These are phyloP conservation scores for Blastosporella zonata DNA, from an alignment of 1,284 basidiomycete species.

Conservation along the genomic window DNA sequence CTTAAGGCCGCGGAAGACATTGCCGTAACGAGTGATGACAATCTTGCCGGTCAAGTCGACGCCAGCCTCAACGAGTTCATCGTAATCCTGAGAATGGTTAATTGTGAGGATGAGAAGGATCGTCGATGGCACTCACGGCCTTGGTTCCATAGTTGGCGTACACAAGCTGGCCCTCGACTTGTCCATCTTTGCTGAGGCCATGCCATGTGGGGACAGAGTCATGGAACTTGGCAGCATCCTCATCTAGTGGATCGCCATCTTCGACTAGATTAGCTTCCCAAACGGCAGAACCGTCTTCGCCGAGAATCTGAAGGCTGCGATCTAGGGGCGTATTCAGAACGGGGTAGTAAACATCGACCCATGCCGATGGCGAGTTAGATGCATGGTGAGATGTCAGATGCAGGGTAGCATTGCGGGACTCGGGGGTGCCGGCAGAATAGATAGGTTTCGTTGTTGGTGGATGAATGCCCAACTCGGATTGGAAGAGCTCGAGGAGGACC, in stretches of 20 bases:
- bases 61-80: conserved; percentile 56
- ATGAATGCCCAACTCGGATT: conserved; percentile 54
- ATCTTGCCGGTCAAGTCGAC: conserved; percentile 79
- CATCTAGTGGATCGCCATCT: conserved; percentile 60
- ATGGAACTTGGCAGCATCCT: conserved; percentile 59
- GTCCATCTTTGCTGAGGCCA: conserved; percentile 64
- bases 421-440: conserved; percentile 60
- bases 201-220: conserved; percentile 65
- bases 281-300: conserved; percentile 47
- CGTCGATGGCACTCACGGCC: conserved; percentile 35
- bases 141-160: conserved; percentile 84
- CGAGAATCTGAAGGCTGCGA: conserved; percentile 59
- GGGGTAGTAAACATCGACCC: conserved; percentile 84
- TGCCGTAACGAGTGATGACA: conserved; percentile 83
- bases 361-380: conserved; percentile 52
- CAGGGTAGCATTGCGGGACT: conserved; percentile 65
- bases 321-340: conserved; percentile 75
- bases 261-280: conserved; percentile 75
- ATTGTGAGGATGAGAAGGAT: background rate
- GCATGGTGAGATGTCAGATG: conserved; percentile 40
- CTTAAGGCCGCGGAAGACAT: conserved; percentile 81
- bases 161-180: conserved; percentile 66
- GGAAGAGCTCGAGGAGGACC: conserved; percentile 60
- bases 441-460: conserved; percentile 46
- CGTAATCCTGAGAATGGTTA: conserved; percentile 53